phyloP scores from a whole-genome alignment of 352 stramenopile species.

The Phytophthora syringae region DNA sequence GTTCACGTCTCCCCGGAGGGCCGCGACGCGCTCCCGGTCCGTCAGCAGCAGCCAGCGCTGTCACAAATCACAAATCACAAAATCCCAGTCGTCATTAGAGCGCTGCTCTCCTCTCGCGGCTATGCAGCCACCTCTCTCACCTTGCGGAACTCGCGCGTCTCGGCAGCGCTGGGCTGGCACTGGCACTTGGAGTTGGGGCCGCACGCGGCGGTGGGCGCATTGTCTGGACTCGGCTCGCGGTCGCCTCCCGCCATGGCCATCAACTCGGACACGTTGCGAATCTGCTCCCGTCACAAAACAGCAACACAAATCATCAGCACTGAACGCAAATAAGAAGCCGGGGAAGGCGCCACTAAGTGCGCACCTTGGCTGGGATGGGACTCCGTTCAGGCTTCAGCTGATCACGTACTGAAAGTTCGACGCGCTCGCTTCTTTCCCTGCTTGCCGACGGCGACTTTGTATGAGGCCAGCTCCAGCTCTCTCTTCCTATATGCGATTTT shows the following conservation, averaged over 20 bases:
- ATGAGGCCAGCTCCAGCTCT: conserved; percentile 30
- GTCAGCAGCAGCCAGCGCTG: conserved; percentile 85
- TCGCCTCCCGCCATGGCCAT: conserved; percentile 52
- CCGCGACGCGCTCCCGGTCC: conserved; percentile 72
- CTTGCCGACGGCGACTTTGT: conserved; percentile 31
- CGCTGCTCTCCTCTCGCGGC: background rate
- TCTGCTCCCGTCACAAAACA: conserved; percentile 17
- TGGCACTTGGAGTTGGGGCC: conserved; percentile 40
- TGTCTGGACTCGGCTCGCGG: conserved; percentile 43
- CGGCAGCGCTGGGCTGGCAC: conserved; percentile 71
- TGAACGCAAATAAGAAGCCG: no score
- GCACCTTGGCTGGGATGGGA: conserved; percentile 20
- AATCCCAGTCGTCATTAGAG: conserved; percentile 18
- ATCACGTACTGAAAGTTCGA: conserved; percentile 15
- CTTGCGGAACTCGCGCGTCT: conserved; percentile 87
- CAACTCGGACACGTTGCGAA: conserved; percentile 35
- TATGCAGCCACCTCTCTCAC: no score
- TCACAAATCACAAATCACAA: conserved; percentile 19
- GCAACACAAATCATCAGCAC: background rate
- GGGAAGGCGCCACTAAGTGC: no score
- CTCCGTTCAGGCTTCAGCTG: conserved; percentile 5
- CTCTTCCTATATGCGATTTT: conserved; percentile 2
- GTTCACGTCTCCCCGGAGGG: conserved; percentile 62
- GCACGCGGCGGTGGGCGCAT: conserved; percentile 20
- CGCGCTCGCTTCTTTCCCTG: conserved; percentile 5